Conservation (phyloP, 371 early-diverging fungal species). For the Mucor indicus region DNA sequence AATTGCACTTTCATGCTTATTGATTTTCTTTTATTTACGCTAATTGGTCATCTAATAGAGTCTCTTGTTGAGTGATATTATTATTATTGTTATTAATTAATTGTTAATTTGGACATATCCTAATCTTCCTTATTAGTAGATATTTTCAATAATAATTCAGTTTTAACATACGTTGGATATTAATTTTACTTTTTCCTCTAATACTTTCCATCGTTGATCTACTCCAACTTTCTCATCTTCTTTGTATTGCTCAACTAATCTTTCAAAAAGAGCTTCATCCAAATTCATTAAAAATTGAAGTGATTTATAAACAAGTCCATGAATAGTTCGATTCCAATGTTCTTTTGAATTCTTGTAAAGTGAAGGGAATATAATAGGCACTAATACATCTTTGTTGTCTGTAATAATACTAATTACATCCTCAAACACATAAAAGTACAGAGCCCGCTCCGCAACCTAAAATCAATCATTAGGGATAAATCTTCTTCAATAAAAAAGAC, state of each 20-base stretch:
- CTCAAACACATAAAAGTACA: slow-evolving; percentile 97
- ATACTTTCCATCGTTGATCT: too few relatives aligned
- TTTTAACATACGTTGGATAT: too few relatives aligned
- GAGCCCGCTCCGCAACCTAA: slow-evolving; percentile 93
- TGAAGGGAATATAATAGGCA: slow-evolving; percentile 92
- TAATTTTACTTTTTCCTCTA: too few relatives aligned
- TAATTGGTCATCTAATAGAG: too few relatives aligned
- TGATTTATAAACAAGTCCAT: slow-evolving; percentile 91
- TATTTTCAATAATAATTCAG: too few relatives aligned
- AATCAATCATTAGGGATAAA: neutral
- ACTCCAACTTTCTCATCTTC: too few relatives aligned
- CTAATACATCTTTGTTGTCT: slow-evolving; percentile 81
- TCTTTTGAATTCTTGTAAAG: slow-evolving; percentile 89
- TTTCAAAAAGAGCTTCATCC: slow-evolving; percentile 87
- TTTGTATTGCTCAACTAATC: slow-evolving; percentile 80
- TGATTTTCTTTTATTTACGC: too few relatives aligned
- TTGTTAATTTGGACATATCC: too few relatives aligned
- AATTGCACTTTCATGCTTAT: too few relatives aligned
- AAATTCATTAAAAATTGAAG: slow-evolving; percentile 91
- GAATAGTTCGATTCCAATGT: slow-evolving; percentile 97
- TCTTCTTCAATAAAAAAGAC: neutral
- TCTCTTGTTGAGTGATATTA: too few relatives aligned
- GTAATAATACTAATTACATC: slow-evolving; percentile 91
- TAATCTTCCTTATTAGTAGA: too few relatives aligned
- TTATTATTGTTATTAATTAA: too few relatives aligned